These are phyloP conservation scores for Debaryomycetaceae sp. DNA, from an alignment of 1,139 yeast species.

Conservation along the genomic window DNA sequence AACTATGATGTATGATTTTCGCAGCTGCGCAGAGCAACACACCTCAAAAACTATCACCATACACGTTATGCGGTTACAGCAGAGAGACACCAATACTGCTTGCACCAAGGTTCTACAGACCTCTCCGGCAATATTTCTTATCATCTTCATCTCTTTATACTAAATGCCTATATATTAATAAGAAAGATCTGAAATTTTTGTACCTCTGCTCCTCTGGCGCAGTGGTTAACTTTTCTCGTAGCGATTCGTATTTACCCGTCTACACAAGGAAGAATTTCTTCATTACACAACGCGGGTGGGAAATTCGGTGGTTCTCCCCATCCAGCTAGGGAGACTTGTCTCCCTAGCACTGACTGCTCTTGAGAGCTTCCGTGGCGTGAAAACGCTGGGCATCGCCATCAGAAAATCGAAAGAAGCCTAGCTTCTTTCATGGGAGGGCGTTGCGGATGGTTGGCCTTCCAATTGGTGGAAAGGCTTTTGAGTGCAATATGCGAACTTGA, in stretches of 20 bases:
- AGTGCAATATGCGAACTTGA: conserved; percentile 75
- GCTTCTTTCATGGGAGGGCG: conserved; percentile 59
- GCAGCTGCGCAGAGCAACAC: too few species aligned
- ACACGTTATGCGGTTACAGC: too few species aligned
- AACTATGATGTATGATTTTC: too few species aligned
- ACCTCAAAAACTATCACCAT: too few species aligned
- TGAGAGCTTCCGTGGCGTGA: conserved; percentile 70
- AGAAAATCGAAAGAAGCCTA: conserved; percentile 42
- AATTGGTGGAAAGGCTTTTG: conserved; percentile 47
- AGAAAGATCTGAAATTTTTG: not conserved
- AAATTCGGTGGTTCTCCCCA: conserved; percentile 79
- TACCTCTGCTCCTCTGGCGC: conserved; percentile 15
- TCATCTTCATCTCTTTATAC: too few species aligned
- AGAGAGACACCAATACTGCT: too few species aligned
- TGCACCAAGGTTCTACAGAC: too few species aligned
- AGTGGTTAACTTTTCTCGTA: conserved; percentile 40
- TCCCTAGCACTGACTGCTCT: conserved; percentile 37
- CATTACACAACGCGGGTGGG: conserved; percentile 57
- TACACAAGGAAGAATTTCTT: conserved; percentile 36
- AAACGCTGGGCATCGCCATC: conserved; percentile 75
- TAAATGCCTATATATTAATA: too few species aligned
- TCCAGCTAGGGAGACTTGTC: conserved; percentile 23
- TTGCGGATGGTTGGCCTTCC: conserved; percentile 67
- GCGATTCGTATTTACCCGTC: conserved; percentile 70
- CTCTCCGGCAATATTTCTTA: too few species aligned